Conservation (phyloP, 2,329 filamentous ascomycete genomes). For the Cladosporium cucumerinum region DNA sequence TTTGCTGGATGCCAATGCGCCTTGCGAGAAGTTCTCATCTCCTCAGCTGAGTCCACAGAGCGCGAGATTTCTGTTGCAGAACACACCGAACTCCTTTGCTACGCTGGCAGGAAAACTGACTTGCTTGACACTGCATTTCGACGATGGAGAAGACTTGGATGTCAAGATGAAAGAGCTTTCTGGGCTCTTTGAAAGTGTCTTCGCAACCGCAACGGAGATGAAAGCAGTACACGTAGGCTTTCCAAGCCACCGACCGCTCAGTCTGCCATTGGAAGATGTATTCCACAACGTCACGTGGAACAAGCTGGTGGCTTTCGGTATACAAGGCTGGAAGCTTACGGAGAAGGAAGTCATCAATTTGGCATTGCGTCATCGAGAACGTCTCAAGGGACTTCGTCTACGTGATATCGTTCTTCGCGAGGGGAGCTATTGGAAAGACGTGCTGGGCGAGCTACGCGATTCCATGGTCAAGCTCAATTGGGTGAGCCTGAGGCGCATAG, state of each 20-base stretch:
- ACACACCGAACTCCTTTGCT: constrained; percentile 47
- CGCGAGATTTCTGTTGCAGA: constrained; percentile 50
- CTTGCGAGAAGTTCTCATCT: constrained; percentile 58
- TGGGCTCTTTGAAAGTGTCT: constrained; percentile 55
- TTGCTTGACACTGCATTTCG: constrained; percentile 62
- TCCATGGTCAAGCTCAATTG: constrained; percentile 58
- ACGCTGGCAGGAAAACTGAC: constrained; percentile 56
- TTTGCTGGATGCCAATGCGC: constrained; percentile 53
- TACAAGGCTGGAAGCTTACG: constrained; percentile 62
- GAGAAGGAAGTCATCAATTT: constrained; percentile 60
- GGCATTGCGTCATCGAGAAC: constrained; percentile 53
- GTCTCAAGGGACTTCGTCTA: constrained; percentile 58
- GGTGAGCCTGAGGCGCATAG: constrained; percentile 60
- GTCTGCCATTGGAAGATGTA: constrained; percentile 56
- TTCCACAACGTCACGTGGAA: constrained; percentile 63
- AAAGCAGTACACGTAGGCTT: constrained; percentile 64
- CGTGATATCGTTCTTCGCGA: constrained; percentile 60
- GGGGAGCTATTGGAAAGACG: constrained; percentile 59
- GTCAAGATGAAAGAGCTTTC: constrained; percentile 57
- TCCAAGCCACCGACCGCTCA: constrained; percentile 54
- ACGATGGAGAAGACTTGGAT: constrained; percentile 56
- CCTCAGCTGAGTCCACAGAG: constrained; percentile 62
- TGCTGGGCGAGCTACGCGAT: constrained; percentile 54
- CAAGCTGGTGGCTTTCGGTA: constrained; percentile 60
- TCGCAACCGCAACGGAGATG: constrained; percentile 58